These are phyloP conservation scores for Dendrothele bispora DNA, from an alignment of 768 basidiomycete genomes.

Conservation along the genomic window DNA sequence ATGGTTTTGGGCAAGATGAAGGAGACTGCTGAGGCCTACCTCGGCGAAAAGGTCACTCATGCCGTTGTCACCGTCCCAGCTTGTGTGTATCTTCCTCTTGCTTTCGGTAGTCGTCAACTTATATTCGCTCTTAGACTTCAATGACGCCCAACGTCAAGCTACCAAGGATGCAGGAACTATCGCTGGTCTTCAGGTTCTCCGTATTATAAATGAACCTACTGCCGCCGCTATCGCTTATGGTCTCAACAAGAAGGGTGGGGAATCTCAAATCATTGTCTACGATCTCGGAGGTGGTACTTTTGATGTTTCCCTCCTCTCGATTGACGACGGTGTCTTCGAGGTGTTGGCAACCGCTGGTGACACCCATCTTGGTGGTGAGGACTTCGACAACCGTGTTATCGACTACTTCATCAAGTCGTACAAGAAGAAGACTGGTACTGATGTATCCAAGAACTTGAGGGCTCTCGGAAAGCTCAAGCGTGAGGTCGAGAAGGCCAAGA, in stretches of 20 bases:
- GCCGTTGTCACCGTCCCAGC: conserved; percentile 48
- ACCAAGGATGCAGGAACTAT: conserved; percentile 48
- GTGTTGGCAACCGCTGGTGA: conserved; percentile 58
- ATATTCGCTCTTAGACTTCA: conserved; percentile 35
- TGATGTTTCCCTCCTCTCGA: conserved; percentile 59
- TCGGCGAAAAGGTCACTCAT: conserved; percentile 43
- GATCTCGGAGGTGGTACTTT: conserved; percentile 60
- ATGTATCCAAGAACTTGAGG: conserved; percentile 52
- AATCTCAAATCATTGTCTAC: conserved; percentile 58
- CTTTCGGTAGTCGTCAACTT: background rate
- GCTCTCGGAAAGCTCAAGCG: conserved; percentile 57
- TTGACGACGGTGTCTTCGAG: conserved; percentile 54
- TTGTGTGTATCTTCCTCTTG: conserved; percentile 17
- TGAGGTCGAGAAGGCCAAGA: conserved; percentile 62
- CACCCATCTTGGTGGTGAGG: conserved; percentile 58
- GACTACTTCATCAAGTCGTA: conserved; percentile 61
- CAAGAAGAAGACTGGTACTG: conserved; percentile 58
- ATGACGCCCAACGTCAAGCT: conserved; percentile 46
- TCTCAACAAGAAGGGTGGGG: conserved; percentile 43
- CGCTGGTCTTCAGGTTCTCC: conserved; percentile 44
- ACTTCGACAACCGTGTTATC: conserved; percentile 59
- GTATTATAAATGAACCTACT: conserved; percentile 51
- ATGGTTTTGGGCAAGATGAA: conserved; percentile 48
- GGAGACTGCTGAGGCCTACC: conserved; percentile 47
- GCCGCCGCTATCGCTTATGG: conserved; percentile 50